These are phyloP conservation scores for Tilletiopsis washingtonensis DNA, from an alignment of 1,284 basidiomycete species.

Conservation along the genomic window DNA sequence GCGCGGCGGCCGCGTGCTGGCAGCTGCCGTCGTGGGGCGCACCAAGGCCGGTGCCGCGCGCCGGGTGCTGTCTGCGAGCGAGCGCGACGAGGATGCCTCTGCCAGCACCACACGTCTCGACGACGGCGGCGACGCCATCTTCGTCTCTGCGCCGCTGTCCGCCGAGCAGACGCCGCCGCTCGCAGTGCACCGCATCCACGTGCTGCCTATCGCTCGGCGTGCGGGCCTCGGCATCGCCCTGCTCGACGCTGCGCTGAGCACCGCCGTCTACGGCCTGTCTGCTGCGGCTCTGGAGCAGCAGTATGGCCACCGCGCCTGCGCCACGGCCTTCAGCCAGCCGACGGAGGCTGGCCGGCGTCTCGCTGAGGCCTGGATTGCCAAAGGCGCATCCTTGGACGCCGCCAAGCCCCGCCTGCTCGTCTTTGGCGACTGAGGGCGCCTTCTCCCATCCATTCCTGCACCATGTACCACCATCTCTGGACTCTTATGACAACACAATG, in stretches of 20 bases:
- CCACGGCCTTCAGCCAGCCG: slow-evolving; percentile 37
- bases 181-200: slow-evolving; percentile 33
- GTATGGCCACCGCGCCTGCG: slow-evolving; percentile 20
- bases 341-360: slow-evolving; percentile 30
- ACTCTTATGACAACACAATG: too few relatives aligned
- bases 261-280: slow-evolving; percentile 30
- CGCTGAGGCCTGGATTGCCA: slow-evolving; percentile 35
- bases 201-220: slow-evolving; percentile 23
- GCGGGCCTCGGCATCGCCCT: slow-evolving; percentile 22
- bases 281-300: slow-evolving; percentile 6
- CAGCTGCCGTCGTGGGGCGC: slow-evolving; percentile 21
- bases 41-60: slow-evolving; percentile 17
- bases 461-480: too few relatives aligned
- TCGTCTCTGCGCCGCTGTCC: slow-evolving; percentile 17
- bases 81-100: slow-evolving; percentile 5
- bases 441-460: too few relatives aligned
- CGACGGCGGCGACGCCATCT: slow-evolving; percentile 23
- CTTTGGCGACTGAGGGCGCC: too few relatives aligned
- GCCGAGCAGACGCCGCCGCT: slow-evolving; percentile 21
- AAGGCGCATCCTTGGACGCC: too few relatives aligned
- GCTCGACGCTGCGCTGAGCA: slow-evolving; percentile 26
- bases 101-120: slow-evolving; percentile 11
- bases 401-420: too few relatives aligned
- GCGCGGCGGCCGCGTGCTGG: slow-evolving; percentile 18
- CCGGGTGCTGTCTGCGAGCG: slow-evolving; percentile 13